These are phyloP conservation scores for Tothia fuscella DNA, from an alignment of 2,329 filamentous ascomycete species.

Conservation along the genomic window DNA sequence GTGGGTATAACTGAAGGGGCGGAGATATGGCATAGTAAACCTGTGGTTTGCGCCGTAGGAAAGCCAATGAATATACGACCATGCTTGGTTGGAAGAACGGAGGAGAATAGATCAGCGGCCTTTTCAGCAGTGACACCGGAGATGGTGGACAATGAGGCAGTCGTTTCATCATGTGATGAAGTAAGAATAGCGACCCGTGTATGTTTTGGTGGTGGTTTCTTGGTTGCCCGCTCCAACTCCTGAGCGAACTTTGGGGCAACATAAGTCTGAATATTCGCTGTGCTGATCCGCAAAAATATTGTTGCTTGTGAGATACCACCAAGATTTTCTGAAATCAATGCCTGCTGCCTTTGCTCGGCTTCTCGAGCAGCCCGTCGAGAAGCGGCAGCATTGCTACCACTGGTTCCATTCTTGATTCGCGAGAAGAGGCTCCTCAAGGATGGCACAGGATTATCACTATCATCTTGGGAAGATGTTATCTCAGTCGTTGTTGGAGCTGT, in stretches of 20 bases:
- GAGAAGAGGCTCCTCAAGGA: constrained; percentile 27
- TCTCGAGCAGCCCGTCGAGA: constrained; percentile 46
- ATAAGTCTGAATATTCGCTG: constrained; percentile 67
- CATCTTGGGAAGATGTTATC: background rate
- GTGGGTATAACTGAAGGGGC: constrained; percentile 94
- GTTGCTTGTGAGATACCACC: constrained; percentile 59
- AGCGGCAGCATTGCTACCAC: constrained; percentile 18
- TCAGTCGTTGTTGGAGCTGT: constrained; percentile 33
- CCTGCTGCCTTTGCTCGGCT: constrained; percentile 48
- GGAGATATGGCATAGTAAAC: constrained; percentile 84
- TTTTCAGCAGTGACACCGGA: constrained; percentile 41
- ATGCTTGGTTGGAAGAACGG: constrained; percentile 77
- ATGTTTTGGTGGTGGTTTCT: constrained; percentile 84
- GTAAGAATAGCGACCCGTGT: constrained; percentile 82
- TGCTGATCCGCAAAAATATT: constrained; percentile 81
- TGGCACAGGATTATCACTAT: background rate
- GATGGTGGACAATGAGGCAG: constrained; percentile 46
- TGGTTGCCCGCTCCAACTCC: constrained; percentile 89
- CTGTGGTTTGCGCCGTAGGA: constrained; percentile 93
- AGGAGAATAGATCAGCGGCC: constrained; percentile 70
- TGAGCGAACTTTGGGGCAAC: constrained; percentile 61
- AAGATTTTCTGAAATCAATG: constrained; percentile 57
- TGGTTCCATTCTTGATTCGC: constrained; percentile 15
- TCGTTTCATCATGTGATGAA: constrained; percentile 74
- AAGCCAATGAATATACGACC: constrained; percentile 96